A percentile compares a stretch with the other conserved stretches of the same genome.
Conservation (phyloP, 1,284 basidiomycete genomes). For the Ganoderma meredithae region DNA sequence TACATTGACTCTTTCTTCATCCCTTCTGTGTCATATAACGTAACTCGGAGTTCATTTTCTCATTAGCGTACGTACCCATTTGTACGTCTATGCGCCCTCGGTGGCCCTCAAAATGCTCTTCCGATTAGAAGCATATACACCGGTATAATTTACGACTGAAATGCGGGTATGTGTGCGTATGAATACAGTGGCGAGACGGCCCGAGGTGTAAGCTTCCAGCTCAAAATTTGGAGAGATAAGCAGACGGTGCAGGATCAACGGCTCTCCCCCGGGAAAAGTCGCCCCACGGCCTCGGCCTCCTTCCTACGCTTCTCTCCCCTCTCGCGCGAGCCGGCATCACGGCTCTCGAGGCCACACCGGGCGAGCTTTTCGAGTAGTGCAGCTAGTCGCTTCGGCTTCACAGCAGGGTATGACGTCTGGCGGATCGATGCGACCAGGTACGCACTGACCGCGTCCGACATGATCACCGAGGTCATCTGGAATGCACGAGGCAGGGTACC, state of each 20-base stretch:
- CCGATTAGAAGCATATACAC: constrained; percentile 35
- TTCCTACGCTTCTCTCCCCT: constrained; percentile 74
- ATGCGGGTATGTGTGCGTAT: constrained; percentile 16
- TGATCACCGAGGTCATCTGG: constrained; percentile 81
- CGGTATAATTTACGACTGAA: constrained; percentile 31
- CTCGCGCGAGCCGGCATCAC: constrained; percentile 64
- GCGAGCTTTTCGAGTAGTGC: constrained; percentile 84
- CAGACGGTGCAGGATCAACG: constrained; percentile 40
- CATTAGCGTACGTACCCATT: constrained; percentile 27
- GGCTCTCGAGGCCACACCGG: constrained; percentile 67
- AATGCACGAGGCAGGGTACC: not conserved
- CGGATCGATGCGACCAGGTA: constrained; percentile 82
- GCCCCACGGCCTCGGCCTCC: constrained; percentile 81
- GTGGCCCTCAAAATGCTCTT: constrained; percentile 35
- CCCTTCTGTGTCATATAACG: constrained; percentile 37
- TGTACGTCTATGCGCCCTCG: constrained; percentile 31
- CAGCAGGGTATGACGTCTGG: constrained; percentile 72
- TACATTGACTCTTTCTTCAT: constrained; percentile 26
- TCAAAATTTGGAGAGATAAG: not conserved
- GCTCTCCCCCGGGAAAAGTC: constrained; percentile 71
- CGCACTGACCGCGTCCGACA: constrained; percentile 78
- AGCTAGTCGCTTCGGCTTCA: constrained; percentile 81
- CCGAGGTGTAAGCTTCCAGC: too few relatives aligned
- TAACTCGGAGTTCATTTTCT: constrained; percentile 35
- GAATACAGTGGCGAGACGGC: not conserved